Conservation (phyloP, 1,284 basidiomycete genomes). For the Flammula alnicola region DNA sequence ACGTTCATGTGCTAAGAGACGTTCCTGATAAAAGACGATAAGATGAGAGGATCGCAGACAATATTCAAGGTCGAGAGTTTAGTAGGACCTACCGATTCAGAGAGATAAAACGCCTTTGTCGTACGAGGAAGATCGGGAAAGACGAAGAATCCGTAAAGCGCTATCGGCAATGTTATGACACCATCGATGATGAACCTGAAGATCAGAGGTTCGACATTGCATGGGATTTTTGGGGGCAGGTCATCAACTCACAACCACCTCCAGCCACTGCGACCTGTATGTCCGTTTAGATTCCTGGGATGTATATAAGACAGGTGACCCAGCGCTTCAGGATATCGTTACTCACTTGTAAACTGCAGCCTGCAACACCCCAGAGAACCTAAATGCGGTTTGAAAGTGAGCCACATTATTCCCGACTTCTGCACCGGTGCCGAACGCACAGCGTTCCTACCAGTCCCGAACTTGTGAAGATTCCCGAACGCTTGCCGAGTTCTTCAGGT, state of each 20-base stretch:
- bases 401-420: background rate
- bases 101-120: conserved; percentile 69
- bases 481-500: conserved; percentile 68
- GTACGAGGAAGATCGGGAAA: conserved; percentile 76
- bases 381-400: conserved; percentile 25
- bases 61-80: too few relatives aligned
- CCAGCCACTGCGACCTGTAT: conserved; percentile 65
- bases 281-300: conserved; percentile 62
- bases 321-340: conserved; percentile 1
- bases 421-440: conserved; percentile 38
- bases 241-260: conserved; percentile 62
- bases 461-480: conserved; percentile 73
- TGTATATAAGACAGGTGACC: conserved; percentile 2
- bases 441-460: conserved; percentile 69
- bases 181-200: conserved; percentile 74
- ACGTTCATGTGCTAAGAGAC: conserved; percentile 53
- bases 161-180: conserved; percentile 72
- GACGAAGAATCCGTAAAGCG: conserved; percentile 71
- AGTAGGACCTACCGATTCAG: conserved; percentile 49
- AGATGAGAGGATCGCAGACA: conserved; percentile 22
- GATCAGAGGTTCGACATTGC: background rate
- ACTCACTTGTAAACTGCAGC: conserved; percentile 62
- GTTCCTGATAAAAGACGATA: conserved; percentile 46
- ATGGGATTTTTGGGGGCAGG: background rate
- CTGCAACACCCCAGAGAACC: conserved; percentile 76